Percentiles rank a stretch among this genome's conserved stretches.
Conservation (phyloP, 148 eudicot species). For the Persicaria tinctoria region DNA sequence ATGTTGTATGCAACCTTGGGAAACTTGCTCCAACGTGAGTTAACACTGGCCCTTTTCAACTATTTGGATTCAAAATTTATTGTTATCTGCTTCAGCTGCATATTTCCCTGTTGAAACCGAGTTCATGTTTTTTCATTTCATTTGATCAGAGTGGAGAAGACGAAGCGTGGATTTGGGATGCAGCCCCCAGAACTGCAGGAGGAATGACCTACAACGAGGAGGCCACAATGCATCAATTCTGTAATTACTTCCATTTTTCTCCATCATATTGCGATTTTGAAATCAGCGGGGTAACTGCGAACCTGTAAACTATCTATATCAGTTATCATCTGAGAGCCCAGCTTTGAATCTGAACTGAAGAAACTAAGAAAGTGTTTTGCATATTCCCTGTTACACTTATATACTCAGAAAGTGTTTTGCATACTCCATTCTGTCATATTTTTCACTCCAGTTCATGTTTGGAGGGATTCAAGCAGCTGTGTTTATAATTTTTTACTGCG, state of each 20-base stretch:
- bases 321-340: not conserved
- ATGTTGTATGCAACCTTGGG: conserved; percentile 64
- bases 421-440: not conserved
- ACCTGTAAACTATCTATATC: not conserved
- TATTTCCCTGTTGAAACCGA: not conserved
- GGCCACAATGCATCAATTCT: not conserved
- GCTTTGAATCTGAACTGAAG: not conserved
- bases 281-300: not conserved
- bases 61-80: not conserved
- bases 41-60: not conserved
- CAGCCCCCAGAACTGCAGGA: conserved; percentile 4
- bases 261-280: not conserved
- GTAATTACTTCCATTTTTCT: not conserved
- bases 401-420: not conserved
- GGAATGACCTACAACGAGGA: not conserved
- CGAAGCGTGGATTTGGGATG: conserved; percentile 12
- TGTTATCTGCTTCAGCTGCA: not conserved
- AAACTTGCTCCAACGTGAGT: conserved; percentile 97
- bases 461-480: too few relatives aligned
- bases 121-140: not conserved
- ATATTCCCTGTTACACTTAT: not conserved
- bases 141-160: conserved; percentile 13
- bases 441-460: not conserved
- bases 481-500: too few relatives aligned
- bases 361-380: not conserved